phyloP scores from a whole-genome alignment of 805 yeast species.

The Schizosaccharomyces osmophilus region DNA sequence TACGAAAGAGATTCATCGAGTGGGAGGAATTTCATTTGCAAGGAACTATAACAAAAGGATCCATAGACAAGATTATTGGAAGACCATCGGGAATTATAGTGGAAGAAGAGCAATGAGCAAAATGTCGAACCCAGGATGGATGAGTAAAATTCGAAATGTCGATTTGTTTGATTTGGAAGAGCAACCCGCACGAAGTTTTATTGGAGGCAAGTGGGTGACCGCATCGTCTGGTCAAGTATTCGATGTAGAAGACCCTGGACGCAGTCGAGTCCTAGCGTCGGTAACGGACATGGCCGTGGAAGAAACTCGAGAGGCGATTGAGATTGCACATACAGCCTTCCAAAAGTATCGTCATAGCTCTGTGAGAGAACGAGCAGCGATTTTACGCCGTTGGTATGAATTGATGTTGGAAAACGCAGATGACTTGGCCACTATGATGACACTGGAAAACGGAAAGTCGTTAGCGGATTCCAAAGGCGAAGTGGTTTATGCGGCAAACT shows the following conservation, averaged over 20 bases:
- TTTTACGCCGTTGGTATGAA: slow-evolving; percentile 28
- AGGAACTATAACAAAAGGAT: too few relatives aligned
- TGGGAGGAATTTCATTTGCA: too few relatives aligned
- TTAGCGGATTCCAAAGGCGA: slow-evolving; percentile 50
- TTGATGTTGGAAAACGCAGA: slow-evolving; percentile 32
- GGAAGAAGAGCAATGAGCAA: too few relatives aligned
- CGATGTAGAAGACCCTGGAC: slow-evolving; percentile 48
- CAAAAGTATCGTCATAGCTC: slow-evolving; percentile 26
- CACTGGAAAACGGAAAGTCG: slow-evolving; percentile 57
- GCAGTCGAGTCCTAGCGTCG: slow-evolving; percentile 23
- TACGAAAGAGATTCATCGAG: too few relatives aligned
- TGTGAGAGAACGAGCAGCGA: slow-evolving; percentile 29
- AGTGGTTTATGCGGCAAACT: slow-evolving; percentile 39
- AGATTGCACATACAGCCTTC: slow-evolving; percentile 31
- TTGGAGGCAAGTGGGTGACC: neutral
- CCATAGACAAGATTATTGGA: too few relatives aligned
- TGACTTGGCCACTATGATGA: slow-evolving; percentile 39
- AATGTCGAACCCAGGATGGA: neutral
- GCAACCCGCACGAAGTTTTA: neutral
- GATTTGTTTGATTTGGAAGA: neutral
- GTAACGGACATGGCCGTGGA: slow-evolving; percentile 33
- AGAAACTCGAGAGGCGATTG: slow-evolving; percentile 28
- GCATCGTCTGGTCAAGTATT: neutral
- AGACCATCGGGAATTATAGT: too few relatives aligned
- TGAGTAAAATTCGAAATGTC: neutral